Percentiles rank a stretch among this genome's conserved stretches.
Conservation (phyloP, 176 grass and related monocot species). For the Cenchrus fungigraminus region DNA sequence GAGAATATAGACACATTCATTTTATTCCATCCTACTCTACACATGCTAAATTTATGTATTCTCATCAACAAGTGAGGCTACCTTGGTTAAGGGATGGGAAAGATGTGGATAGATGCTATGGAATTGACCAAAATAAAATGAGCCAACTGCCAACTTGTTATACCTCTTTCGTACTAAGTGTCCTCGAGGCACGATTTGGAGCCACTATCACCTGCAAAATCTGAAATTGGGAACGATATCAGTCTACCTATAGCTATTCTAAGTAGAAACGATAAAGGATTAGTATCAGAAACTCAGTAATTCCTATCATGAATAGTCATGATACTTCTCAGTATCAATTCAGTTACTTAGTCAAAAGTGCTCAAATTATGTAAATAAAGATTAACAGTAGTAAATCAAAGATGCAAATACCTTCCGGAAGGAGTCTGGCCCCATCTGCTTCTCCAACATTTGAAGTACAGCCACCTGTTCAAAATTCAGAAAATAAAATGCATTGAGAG, state of each 20-base stretch:
- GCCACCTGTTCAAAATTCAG: slow-evolving; percentile 61
- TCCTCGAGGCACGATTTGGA: slow-evolving; percentile 64
- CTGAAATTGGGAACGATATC: slow-evolving; percentile 49
- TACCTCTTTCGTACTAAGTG: slow-evolving; percentile 89
- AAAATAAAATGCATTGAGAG: slow-evolving; percentile 33
- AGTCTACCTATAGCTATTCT: slow-evolving; percentile 22
- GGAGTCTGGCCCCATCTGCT: slow-evolving; percentile 95
- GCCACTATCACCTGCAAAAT: slow-evolving; percentile 76
- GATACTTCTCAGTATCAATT: not conserved
- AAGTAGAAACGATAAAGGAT: not conserved
- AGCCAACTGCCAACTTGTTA: not conserved
- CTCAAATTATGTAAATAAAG: slow-evolving; percentile 11
- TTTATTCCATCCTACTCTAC: not conserved
- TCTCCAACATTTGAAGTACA: slow-evolving; percentile 98
- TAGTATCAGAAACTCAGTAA: slow-evolving; percentile 26
- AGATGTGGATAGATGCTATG: slow-evolving; percentile 1
- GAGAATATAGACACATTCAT: not conserved
- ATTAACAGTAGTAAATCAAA: slow-evolving; percentile 36
- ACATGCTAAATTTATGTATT: not conserved
- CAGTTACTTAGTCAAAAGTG: slow-evolving; percentile 30
- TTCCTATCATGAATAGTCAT: slow-evolving; percentile 1
- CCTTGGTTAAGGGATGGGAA: not conserved
- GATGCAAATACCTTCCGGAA: slow-evolving; percentile 72
- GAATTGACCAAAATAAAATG: not conserved
- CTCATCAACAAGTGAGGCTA: not conserved